phyloP scores from a whole-genome alignment of 2,329 filamentous ascomycete species.

The Thielaviopsis musarum region DNA sequence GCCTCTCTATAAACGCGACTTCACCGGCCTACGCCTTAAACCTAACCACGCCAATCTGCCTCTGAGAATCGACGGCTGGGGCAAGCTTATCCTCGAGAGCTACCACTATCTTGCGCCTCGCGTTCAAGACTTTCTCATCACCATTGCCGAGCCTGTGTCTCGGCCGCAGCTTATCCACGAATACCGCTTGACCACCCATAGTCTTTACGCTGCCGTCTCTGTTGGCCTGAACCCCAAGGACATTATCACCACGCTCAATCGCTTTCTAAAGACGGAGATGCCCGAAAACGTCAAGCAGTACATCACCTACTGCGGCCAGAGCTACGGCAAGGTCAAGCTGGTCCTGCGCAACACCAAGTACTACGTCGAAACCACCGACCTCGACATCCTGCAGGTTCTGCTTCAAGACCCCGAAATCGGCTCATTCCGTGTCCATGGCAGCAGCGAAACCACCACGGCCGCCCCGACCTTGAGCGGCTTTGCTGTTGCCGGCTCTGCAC shows the following conservation, averaged over 20 bases:
- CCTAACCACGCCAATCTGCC: constrained; percentile 79
- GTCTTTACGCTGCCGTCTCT: constrained; percentile 85
- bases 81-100: constrained; percentile 81
- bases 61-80: constrained; percentile 81
- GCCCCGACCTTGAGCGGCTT: constrained; percentile 76
- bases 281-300: constrained; percentile 67
- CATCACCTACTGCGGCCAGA: constrained; percentile 64
- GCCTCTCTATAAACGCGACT: constrained; percentile 38
- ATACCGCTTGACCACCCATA: constrained; percentile 81
- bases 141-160: constrained; percentile 84
- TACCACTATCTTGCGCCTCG: constrained; percentile 77
- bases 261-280: constrained; percentile 75
- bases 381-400: constrained; percentile 70
- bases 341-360: constrained; percentile 91
- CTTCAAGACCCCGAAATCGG: constrained; percentile 72
- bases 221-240: constrained; percentile 81
- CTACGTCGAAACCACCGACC: constrained; percentile 83
- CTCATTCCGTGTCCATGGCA: constrained; percentile 56
- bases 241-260: constrained; percentile 76
- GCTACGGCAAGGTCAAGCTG: constrained; percentile 89
- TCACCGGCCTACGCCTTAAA: constrained; percentile 68
- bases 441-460: constrained; percentile 54
- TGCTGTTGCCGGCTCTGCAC: constrained; percentile 86
- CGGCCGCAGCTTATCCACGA: constrained; percentile 85
- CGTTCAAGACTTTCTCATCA: constrained; percentile 88